These are phyloP conservation scores for Suillus americanus DNA, from an alignment of 768 basidiomycete genomes.

Conservation along the genomic window DNA sequence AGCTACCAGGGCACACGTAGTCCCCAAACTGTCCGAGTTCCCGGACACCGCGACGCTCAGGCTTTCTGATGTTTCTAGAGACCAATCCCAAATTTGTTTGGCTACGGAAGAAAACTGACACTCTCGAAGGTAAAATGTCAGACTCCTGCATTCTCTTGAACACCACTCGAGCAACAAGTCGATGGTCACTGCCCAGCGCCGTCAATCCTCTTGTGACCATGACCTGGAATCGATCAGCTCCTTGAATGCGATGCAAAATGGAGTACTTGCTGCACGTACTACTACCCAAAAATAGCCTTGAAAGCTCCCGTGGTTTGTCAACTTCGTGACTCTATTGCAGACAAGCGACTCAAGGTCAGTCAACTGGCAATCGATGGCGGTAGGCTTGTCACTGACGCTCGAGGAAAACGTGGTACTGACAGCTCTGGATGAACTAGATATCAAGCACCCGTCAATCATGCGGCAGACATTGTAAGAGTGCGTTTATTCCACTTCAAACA, in stretches of 20 bases:
- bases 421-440: slow-evolving; percentile 35
- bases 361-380: slow-evolving; percentile 70
- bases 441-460: not conserved
- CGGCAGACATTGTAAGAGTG: not conserved
- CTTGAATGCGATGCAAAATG: not conserved
- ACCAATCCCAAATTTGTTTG: no score
- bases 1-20: no score
- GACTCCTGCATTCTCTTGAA: not conserved
- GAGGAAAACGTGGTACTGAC: slow-evolving; percentile 73
- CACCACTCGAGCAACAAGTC: not conserved
- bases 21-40: no score
- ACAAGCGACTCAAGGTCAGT: slow-evolving; percentile 71
- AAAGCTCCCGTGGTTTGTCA: slow-evolving; percentile 62
- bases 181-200: not conserved
- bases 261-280: not conserved
- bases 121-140: not conserved
- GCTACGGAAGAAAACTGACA: no score
- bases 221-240: not conserved
- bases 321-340: slow-evolving; percentile 84
- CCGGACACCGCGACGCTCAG: no score
- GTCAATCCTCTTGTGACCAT: not conserved
- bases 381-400: slow-evolving; percentile 59
- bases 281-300: slow-evolving; percentile 33
- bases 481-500: not conserved
- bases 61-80: no score